Evolutionary conservation across 2,329 filamentous ascomycete genomes (phyloP), one percentile per base, ranked within the genome.

Genomic region (Botrytis fragariae): DNA sequence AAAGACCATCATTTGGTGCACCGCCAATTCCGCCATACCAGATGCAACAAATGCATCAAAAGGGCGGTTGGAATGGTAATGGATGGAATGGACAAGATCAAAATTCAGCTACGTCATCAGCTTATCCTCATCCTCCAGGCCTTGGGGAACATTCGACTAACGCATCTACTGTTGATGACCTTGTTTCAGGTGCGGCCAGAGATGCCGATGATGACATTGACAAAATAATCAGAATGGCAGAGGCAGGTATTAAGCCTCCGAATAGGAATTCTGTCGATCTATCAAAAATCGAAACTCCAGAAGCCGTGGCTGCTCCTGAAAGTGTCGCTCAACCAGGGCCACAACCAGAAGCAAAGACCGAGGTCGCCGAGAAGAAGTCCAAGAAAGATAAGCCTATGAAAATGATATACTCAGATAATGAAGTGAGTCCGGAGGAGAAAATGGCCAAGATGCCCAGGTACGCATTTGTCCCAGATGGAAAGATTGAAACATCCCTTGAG

Each of bases 361-460:
- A 85, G 72, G 80, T 83, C 6, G 81, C 81, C 69, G 90, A 92
- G 81, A 92, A 90, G 84, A 89, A 89, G 79, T 83, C 83, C 29
- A 91, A 92, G 86, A 92, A 92, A 82, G 88, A 86, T 75, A 87
- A 89, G 77, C 88, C 90, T 80, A 91, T 90, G 80, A 88, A 89
- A 81, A 91, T 97, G 88, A 86, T 97, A 44, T 97, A 96, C 84
- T 90, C 90, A 75, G 93, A 97, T 80, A 90, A 92, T 69, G 91
- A 92, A 74, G 85, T 90, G 79, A 96, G 93, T 79, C 93, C 94
- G 2, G 95, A 98, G 84, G 95, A 97, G 86, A 93, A 91, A 83
- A 94, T 97, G 93, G 92, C 93, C 42, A 84, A 85, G 80, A 84
- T 96, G 84, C 86, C 92, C 75, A 91, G 90, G 82, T 97, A 97